Base-by-base conservation (phyloP, 1,139 yeast species). In the Groenewaldozyma auringiensis region DNA sequence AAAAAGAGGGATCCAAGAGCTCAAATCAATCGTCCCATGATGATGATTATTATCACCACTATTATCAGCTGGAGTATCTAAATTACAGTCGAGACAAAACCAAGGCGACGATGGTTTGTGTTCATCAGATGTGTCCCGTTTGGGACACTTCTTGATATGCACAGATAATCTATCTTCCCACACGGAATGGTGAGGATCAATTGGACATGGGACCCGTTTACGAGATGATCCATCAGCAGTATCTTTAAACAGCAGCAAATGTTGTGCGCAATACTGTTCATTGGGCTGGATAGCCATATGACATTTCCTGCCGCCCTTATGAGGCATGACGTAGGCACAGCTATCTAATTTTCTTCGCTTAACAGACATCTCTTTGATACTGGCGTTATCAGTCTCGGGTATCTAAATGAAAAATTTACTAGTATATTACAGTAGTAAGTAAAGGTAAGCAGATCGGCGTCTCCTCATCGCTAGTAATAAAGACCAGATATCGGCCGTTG, bases 151-250 rank as follows among this genome's bases (percentile, higher is more conserved):
- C 47, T 65, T 67, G 45, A 81, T 41, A 63, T 88, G 96, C 21
- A 60, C 64, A 4, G 67, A 62, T 41, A 86, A 60, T 44, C 77
- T 79, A 39, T 71, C 68, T 42, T 69, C 69, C 84, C 87, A 80
- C 0, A 88, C 79, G 0, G 83, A 74, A 61, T 88, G 96, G 3
- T 76, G 71, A 0, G 81, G 78, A 59, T 87, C 95, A 31, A 82
- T 60, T 0, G 96, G 89, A 63, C 96, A 88, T 2, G 81, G 78
- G 0, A 88, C 71, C 50, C 96, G 66, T 29, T 66, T 67, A 14
- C 67, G 62, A 8, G 29, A 25, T 25, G 29, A 25, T 1, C 62
- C 61, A 21, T 56, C 56, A 1, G 62, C 64, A 25, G 55, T 54
- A 33, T 42, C 45, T 21, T 51, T 49, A 4, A 46, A 52, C 52